Conservation (phyloP, 768 basidiomycete species). For the Lentinula sp. region DNA sequence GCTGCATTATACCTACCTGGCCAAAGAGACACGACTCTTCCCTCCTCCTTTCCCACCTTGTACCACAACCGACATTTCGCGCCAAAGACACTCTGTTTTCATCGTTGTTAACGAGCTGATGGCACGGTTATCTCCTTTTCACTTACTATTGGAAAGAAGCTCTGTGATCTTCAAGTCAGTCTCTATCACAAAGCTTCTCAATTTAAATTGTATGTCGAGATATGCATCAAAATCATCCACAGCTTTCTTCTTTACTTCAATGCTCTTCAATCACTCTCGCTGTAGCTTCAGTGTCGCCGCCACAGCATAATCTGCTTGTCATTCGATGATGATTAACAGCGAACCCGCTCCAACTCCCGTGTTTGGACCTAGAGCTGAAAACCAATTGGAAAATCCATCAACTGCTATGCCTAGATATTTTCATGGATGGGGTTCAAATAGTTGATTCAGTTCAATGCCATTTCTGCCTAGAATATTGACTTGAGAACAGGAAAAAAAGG, state of each 20-base stretch:
- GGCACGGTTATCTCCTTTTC: neutral
- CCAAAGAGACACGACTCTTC: slow-evolving; percentile 53
- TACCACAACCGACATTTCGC: slow-evolving; percentile 62
- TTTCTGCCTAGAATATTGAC: slow-evolving; percentile 40
- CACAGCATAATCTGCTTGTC: slow-evolving; percentile 52
- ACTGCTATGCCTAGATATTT: slow-evolving; percentile 56
- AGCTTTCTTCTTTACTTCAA: slow-evolving; percentile 53
- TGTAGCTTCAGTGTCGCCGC: slow-evolving; percentile 53
- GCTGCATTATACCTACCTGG: slow-evolving; percentile 33
- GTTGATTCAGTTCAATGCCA: slow-evolving; percentile 46
- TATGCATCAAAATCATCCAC: slow-evolving; percentile 59
- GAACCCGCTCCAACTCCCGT: slow-evolving; percentile 49
- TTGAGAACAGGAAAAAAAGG: slow-evolving; percentile 39
- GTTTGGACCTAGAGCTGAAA: slow-evolving; percentile 53
- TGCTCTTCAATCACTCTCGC: slow-evolving; percentile 54
- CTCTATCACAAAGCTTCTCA: neutral
- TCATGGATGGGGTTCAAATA: slow-evolving; percentile 47
- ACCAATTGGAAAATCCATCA: slow-evolving; percentile 69
- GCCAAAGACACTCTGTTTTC: slow-evolving; percentile 46
- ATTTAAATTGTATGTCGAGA: slow-evolving; percentile 34
- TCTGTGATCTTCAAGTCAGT: slow-evolving; percentile 20
- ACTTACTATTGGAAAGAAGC: slow-evolving; percentile 39
- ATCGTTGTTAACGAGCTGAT: neutral
- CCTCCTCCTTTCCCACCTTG: slow-evolving; percentile 53
- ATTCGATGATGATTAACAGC: slow-evolving; percentile 49